Percentiles rank a stretch among this genome's conserved stretches.
Evolutionary conservation across 2,329 filamentous ascomycete genomes (phyloP).

Genomic region (Fusarium sambucinum): DNA sequence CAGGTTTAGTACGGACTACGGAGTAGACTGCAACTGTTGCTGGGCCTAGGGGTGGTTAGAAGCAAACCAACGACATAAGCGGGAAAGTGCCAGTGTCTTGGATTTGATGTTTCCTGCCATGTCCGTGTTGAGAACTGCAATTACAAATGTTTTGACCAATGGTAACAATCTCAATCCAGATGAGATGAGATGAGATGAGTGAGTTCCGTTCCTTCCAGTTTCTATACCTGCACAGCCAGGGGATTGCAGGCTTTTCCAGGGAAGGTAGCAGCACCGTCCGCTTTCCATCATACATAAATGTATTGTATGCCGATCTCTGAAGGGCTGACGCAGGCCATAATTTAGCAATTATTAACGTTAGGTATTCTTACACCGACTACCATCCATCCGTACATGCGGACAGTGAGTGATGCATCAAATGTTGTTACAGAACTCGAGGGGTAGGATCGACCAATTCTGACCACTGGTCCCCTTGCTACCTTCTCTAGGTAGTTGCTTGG

Average conservation of each 20-base stretch:
- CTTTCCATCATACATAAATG: constrained; percentile 5
- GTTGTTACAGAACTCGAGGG: constrained; percentile 4
- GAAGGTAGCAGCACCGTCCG: constrained; percentile 21
- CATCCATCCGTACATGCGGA: neutral
- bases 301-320: constrained; percentile 3
- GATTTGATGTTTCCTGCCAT: constrained; percentile 24
- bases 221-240: neutral
- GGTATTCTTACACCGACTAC: constrained; percentile 1
- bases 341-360: neutral
- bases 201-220: constrained; percentile 16
- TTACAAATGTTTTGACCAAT: constrained; percentile 23
- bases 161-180: constrained; percentile 1
- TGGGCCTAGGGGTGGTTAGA: constrained; percentile 27
- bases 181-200: constrained; percentile 8
- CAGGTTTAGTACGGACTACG: neutral
- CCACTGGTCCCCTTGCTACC: constrained; percentile 16
- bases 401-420: constrained; percentile 8
- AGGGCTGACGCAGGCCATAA: constrained; percentile 16
- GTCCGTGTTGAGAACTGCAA: constrained; percentile 12
- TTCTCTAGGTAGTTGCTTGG: constrained; percentile 31
- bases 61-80: constrained; percentile 30
- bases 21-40: neutral
- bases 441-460: constrained; percentile 31
- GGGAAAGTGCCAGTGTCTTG: constrained; percentile 38
- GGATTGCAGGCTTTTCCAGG: neutral